Conservation (phyloP, 2,329 filamentous ascomycete species). For the Penicillium sp. region DNA sequence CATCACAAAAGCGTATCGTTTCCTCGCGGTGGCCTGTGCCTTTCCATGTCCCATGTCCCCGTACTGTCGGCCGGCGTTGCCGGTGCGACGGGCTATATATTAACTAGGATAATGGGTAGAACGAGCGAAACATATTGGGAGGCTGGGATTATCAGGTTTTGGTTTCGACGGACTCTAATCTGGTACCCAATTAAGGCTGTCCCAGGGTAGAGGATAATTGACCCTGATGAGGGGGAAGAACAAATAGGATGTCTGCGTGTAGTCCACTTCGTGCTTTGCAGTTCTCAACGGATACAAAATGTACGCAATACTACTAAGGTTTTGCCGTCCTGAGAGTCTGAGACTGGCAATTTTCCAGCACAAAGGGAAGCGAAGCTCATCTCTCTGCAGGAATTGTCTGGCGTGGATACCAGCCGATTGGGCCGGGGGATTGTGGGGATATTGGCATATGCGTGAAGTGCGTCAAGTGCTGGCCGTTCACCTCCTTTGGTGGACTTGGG, state of each 20-base stretch:
- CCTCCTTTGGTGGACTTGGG: background rate
- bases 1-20: background rate
- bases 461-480: background rate
- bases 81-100: background rate
- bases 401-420: conserved; percentile 12
- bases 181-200: background rate
- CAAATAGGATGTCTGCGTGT: background rate
- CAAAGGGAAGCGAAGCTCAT: background rate
- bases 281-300: background rate
- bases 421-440: background rate
- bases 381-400: background rate
- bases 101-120: no score
- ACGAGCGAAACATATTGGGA: background rate
- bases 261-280: background rate
- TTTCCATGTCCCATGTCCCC: background rate
- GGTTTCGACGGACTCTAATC: background rate
- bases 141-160: background rate
- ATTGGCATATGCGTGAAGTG: no score
- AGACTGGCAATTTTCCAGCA: no score
- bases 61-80: background rate
- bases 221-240: background rate
- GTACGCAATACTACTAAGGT: no score
- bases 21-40: background rate
- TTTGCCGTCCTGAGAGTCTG: no score
- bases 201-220: background rate